Base-by-base conservation (phyloP, 371 early-diverging fungal species). In the Rhizopus sp. region DNA sequence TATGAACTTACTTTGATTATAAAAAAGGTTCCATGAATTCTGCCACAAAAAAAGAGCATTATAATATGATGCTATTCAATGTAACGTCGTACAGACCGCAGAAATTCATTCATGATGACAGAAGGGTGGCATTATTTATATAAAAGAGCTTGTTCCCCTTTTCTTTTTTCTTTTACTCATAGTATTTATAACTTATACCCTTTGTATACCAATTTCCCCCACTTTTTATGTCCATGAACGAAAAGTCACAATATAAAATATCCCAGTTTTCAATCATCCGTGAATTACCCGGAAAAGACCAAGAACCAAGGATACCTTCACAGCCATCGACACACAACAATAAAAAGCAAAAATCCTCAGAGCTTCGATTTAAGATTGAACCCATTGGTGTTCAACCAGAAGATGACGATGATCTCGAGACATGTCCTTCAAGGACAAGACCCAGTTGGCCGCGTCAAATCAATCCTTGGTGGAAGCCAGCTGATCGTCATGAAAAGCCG, bases 401-500 rank as follows among this genome's bases (percentile, higher is more conserved):
- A 59, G 71, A 76, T 45, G 77, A 76, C 48, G 77, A 76, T 58
- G 77, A 76, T 60, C 59, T 73, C 1, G 77, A 72, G 40, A 70
- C 57, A 7, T 76, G 77, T 45, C 77, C 77, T 30, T 66, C 77
- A 8, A 61, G 73, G 35, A 70, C 71, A 40, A 52, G 77, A 15
- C 34, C 69, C 7, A 54, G 55, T 34, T 74, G 78, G 75, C 78
- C 78, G 16, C 63, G 63, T 52, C 68, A 74, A 50, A 70, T 78
- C 33, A 52, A 55, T 39, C 72, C 78, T 30, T 78, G 75, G 75
- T 78, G 79, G 79, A 70, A 71, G 47, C 70, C 79, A 7, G 48
- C 62, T 15, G 66, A 73, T 60, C 69, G 65, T 12, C 45, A 50
- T 41, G 79, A 79, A 40, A 91, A 91, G 59, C 98, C 98, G 6